These are phyloP conservation scores for Hygrophoropsis aurantiaca DNA, from an alignment of 768 basidiomycete species.

Conservation along the genomic window DNA sequence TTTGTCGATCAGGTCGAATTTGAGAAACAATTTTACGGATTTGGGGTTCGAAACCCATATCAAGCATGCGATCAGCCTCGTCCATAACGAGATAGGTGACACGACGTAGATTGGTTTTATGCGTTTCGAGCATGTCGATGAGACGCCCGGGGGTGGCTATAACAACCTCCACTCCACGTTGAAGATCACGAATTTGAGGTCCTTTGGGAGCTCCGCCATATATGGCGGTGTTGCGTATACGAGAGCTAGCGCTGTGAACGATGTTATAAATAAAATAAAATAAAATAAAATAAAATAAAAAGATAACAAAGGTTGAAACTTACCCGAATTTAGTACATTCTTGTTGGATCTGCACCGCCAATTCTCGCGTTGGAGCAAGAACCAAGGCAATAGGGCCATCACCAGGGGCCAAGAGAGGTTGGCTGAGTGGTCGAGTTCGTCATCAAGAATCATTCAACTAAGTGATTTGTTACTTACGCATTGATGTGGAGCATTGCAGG, in stretches of 20 bases:
- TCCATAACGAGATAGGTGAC: conserved; percentile 99
- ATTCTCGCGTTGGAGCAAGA: conserved; percentile 95
- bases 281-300: conserved; percentile 3
- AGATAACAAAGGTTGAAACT: conserved; percentile 26
- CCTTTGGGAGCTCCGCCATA: conserved; percentile 99
- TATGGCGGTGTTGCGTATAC: conserved; percentile 97
- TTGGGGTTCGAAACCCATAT: conserved; percentile 99
- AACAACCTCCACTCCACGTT: conserved; percentile 95
- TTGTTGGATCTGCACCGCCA: conserved; percentile 98
- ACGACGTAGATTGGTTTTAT: conserved; percentile 94
- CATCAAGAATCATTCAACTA: background rate
- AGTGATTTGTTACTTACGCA: too few relatives aligned
- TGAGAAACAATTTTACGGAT: conserved; percentile 97
- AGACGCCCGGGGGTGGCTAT: conserved; percentile 99
- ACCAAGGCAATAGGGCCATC: conserved; percentile 98
- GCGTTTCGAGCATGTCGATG: conserved; percentile 97
- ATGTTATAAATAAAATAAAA: conserved; percentile 9
- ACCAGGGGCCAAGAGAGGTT: conserved; percentile 88
- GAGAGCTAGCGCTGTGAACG: conserved; percentile 74
- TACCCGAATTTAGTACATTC: conserved; percentile 98
- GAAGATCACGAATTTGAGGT: conserved; percentile 95
- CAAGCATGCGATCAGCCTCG: conserved; percentile 99
- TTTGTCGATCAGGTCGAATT: conserved; percentile 97
- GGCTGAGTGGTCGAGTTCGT: conserved; percentile 44
- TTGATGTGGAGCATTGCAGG: conserved; percentile 99